phyloP scores from a whole-genome alignment of 805 yeast species.

The Candida cerambycidarum region DNA sequence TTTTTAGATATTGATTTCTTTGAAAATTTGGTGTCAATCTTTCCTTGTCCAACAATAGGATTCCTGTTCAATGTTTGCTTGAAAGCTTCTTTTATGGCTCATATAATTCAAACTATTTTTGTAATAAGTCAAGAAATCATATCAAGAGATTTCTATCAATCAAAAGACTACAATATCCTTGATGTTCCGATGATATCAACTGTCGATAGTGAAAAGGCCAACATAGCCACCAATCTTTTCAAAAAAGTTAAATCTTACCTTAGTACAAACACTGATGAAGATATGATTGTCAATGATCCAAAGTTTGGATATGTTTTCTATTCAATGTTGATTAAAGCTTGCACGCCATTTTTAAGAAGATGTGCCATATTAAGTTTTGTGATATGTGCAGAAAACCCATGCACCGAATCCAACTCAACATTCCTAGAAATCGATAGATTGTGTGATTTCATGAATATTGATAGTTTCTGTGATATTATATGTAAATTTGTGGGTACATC shows the following conservation, averaged over 20 bases:
- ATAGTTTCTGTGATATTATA: conserved; percentile 28
- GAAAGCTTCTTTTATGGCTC: conserved; percentile 50
- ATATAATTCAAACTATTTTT: conserved; percentile 47
- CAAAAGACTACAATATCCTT: conserved; percentile 24
- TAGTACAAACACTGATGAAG: conserved; percentile 13
- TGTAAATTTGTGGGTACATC: conserved; percentile 20
- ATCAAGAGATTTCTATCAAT: conserved; percentile 24
- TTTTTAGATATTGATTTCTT: conserved; percentile 51
- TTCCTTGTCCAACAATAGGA: conserved; percentile 49
- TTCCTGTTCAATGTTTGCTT: conserved; percentile 48
- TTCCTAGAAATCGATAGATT: conserved; percentile 55
- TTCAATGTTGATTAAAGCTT: conserved; percentile 54
- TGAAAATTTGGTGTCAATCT: conserved; percentile 48
- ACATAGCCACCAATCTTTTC: conserved; percentile 22
- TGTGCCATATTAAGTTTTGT: conserved; percentile 57
- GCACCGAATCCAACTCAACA: conserved; percentile 14
- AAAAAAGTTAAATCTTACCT: conserved; percentile 18
- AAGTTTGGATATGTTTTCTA: conserved; percentile 43
- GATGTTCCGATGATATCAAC: conserved; percentile 38
- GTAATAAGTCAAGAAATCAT: conserved; percentile 27
- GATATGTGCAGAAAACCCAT: conserved; percentile 47
- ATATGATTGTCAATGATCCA: conserved; percentile 17
- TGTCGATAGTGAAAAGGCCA: conserved; percentile 22
- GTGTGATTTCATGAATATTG: conserved; percentile 49
- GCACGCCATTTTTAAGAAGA: conserved; percentile 66